These are phyloP conservation scores for Aspergillus egyptiacus DNA, from an alignment of 495 filamentous ascomycete genomes.

Conservation along the genomic window DNA sequence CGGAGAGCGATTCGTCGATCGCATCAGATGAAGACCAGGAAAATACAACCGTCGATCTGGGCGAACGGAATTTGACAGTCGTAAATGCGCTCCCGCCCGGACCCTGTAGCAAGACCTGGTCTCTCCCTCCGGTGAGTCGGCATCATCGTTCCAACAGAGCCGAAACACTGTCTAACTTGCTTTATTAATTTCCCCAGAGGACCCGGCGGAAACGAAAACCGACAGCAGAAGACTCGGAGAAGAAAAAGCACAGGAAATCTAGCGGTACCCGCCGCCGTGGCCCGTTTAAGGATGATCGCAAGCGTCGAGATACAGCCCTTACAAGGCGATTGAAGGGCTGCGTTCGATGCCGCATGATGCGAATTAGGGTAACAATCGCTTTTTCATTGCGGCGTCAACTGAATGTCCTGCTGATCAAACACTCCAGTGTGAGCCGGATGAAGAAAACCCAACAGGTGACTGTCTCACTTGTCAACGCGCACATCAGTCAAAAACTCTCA, in stretches of 20 bases:
- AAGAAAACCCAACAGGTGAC: constrained; percentile 1
- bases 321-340: constrained; percentile 11
- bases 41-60: not conserved
- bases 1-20: constrained; percentile 9
- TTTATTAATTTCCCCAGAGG: not conserved
- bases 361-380: constrained; percentile 6
- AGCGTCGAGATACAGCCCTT: constrained; percentile 10
- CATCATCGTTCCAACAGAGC: not conserved
- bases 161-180: constrained; percentile 1
- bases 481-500: constrained; percentile 8
- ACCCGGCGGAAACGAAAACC: constrained; percentile 8
- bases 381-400: not conserved
- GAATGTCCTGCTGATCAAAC: not conserved
- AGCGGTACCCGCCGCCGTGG: constrained; percentile 6
- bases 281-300: constrained; percentile 13
- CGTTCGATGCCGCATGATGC: constrained; percentile 14
- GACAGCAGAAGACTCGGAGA: not conserved
- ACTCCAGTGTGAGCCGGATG: constrained; percentile 10
- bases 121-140: constrained; percentile 10
- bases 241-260: constrained; percentile 5
- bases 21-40: constrained; percentile 8
- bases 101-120: constrained; percentile 12
- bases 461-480: constrained; percentile 14
- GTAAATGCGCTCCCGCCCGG: not conserved
- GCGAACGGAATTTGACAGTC: not conserved